Conservation (phyloP, 805 yeast species). For the Vanderwaltozyma polyspora region DNA sequence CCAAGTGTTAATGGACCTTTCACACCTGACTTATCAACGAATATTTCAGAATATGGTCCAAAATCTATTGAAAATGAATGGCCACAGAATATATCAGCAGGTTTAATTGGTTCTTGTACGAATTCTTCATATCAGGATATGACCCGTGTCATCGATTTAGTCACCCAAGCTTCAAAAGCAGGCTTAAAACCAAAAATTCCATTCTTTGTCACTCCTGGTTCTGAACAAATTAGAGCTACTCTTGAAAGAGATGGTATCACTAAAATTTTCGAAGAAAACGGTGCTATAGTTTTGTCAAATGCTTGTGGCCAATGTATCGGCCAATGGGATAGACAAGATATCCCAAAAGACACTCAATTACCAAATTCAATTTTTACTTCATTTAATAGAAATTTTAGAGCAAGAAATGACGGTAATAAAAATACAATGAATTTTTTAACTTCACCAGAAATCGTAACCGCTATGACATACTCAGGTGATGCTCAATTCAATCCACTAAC, state of each 20-base stretch:
- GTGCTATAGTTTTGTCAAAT: slow-evolving; percentile 88
- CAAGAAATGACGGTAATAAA: slow-evolving; percentile 98
- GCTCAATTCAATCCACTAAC: slow-evolving; percentile 84
- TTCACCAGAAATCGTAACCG: slow-evolving; percentile 97
- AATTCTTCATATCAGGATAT: slow-evolving; percentile 97
- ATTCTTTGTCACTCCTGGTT: slow-evolving; percentile 94
- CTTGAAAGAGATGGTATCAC: slow-evolving; percentile 90
- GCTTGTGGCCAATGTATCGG: slow-evolving; percentile 99
- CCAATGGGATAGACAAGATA: slow-evolving; percentile 94
- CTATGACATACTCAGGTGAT: slow-evolving; percentile 91
- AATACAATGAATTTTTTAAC: slow-evolving; percentile 95
- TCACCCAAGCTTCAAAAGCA: slow-evolving; percentile 72
- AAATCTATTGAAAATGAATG: slow-evolving; percentile 65
- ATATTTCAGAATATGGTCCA: slow-evolving; percentile 68
- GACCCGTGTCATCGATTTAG: slow-evolving; percentile 90
- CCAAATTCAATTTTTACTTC: slow-evolving; percentile 89
- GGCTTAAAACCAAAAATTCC: slow-evolving; percentile 87
- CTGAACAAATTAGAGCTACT: slow-evolving; percentile 96
- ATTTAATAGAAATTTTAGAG: slow-evolving; percentile 94
- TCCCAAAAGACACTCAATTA: slow-evolving; percentile 50
- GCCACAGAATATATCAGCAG: slow-evolving; percentile 83
- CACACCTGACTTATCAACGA: slow-evolving; percentile 95
- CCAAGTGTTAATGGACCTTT: slow-evolving; percentile 97
- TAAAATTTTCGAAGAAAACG: slow-evolving; percentile 68
- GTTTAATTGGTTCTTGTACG: slow-evolving; percentile 96